Evolutionary conservation across 2,329 filamentous ascomycete genomes (phyloP).

Genomic region (Beauveria sp.): DNA sequence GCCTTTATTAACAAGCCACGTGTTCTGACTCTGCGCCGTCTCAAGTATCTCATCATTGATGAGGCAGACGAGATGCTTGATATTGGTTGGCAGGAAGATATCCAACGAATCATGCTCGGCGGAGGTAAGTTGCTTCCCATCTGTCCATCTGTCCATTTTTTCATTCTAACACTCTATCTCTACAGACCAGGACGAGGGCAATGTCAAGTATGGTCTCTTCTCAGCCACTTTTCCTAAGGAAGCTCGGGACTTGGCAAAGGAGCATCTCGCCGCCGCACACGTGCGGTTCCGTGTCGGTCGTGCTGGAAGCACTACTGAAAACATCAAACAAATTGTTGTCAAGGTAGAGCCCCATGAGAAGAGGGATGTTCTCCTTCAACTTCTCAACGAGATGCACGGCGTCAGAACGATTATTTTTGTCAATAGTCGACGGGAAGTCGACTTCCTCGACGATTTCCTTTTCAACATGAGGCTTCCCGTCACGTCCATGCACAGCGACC

Average conservation of each 20-base stretch:
- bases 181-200: slow-evolving; percentile 66
- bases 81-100: slow-evolving; percentile 67
- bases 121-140: slow-evolving; percentile 53
- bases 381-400: slow-evolving; percentile 63
- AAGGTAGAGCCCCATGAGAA: slow-evolving; percentile 61
- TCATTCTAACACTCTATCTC: slow-evolving; percentile 24
- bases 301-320: slow-evolving; percentile 71
- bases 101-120: slow-evolving; percentile 69
- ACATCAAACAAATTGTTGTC: slow-evolving; percentile 73
- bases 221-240: slow-evolving; percentile 87
- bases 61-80: slow-evolving; percentile 92
- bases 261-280: slow-evolving; percentile 66
- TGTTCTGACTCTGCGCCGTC: slow-evolving; percentile 62
- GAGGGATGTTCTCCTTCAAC: slow-evolving; percentile 60
- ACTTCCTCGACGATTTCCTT: slow-evolving; percentile 80
- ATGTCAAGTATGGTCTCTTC: slow-evolving; percentile 71
- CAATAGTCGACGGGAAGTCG: slow-evolving; percentile 70
- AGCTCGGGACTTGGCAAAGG: slow-evolving; percentile 67
- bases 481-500: slow-evolving; percentile 81
- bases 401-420: slow-evolving; percentile 84
- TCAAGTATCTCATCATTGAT: slow-evolving; percentile 79
- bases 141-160: neutral
- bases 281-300: slow-evolving; percentile 82
- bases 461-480: slow-evolving; percentile 74
- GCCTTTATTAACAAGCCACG: slow-evolving; percentile 72